Base-by-base conservation (phyloP, 1,284 basidiomycete species). In the Austropuccinia psidii region DNA sequence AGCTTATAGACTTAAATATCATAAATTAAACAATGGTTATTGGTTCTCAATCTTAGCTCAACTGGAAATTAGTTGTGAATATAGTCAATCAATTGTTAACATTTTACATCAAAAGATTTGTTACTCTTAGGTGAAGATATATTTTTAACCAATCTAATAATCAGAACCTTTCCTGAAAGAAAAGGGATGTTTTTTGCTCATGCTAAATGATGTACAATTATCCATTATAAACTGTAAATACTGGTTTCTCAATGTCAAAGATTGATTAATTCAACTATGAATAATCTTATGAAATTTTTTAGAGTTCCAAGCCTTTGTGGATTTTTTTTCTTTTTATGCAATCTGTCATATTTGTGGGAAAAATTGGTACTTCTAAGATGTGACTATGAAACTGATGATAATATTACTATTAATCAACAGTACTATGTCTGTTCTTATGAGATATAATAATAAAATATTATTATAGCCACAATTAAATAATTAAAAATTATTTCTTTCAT, bases 111-210 rank as follows among this genome's bases (percentile, higher is more conserved):
- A 99, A 84, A 98, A 85, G 98, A 98, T 80, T 85, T 98, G 50
- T 85, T 98, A 0, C 84, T 98, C 19, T 87, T 99, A 31, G 96
- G 96, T 77, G 96, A 99, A 84, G 96, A 99, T 86, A 92, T 96
- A 43, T 99, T 98, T 85, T 82, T 99, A 72, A 97, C 94, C 19
- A 97, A 94, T 9, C 89, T 93, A 78, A 87, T 97, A 77, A 84
- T 98, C 27, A 88, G 95, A 37, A 95, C 95, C 1, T 99, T 99
- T 84, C 96, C 96, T 19, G 77, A 78, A 55, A 87, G 96, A 76
- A 98, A 98, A 83, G 98, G 98, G 92, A 91, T 98, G 86, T 99
- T 98, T 83, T 86, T 96, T 72, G 95, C 96, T 0, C 92, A 98
- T 81, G 96, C 96, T 3, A 86, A 87, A 75, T 99, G 96, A 81